Evolutionary conservation across 2,329 filamentous ascomycete species (phyloP), one percentile per base, ranked within the genome.

Genomic region (Colletotrichum sp.): DNA sequence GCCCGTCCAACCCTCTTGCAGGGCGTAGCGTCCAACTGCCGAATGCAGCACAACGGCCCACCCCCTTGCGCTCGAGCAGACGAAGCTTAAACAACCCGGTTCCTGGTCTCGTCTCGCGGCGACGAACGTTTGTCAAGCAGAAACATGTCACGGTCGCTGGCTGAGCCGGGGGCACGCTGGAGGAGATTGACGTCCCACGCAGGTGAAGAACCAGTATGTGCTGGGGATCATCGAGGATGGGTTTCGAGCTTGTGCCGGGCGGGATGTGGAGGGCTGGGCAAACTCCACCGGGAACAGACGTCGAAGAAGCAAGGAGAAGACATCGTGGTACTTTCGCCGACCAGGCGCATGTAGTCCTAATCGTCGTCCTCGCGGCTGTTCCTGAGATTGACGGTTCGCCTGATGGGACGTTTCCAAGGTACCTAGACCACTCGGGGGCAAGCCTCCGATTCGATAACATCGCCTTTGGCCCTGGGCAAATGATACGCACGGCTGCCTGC

Each of bases 41-140:
- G 68, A 60, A 66, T 44, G 28, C 16, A 18, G 18, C 24, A 57
- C 65, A 62, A 36, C 60, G 26, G 28, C 32, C 26, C 32, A 52
- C 68, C 32, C 18, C 60, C 13, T 15, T 62, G 52, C 52, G n/a
- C 28, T 18, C 52, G 66, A 32, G n/a, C 28, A 62, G 59, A 32
- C 18, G 55, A 64, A 68, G 73, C 39, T 68, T 73, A 34, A 59
- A 68, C 44, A 67, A 5, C 57, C 63, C 21, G 21, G 32, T 44
- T 49, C 69, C 55, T 68, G 63, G 69, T 52, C 15, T 36, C 32
- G 73, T 59, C 15, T 36, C 26, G 73, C 39, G 39, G 69, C 69
- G 73, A 76, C 15, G 57, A 68, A 68, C 64, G 69, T 73, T 76
- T 76, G 55, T 59, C 63, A n/a, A 18, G 69, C 64, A n/a, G 32